These are phyloP conservation scores for Pyricularia pennisetigena DNA, from an alignment of 2,329 filamentous ascomycete species.

Conservation along the genomic window DNA sequence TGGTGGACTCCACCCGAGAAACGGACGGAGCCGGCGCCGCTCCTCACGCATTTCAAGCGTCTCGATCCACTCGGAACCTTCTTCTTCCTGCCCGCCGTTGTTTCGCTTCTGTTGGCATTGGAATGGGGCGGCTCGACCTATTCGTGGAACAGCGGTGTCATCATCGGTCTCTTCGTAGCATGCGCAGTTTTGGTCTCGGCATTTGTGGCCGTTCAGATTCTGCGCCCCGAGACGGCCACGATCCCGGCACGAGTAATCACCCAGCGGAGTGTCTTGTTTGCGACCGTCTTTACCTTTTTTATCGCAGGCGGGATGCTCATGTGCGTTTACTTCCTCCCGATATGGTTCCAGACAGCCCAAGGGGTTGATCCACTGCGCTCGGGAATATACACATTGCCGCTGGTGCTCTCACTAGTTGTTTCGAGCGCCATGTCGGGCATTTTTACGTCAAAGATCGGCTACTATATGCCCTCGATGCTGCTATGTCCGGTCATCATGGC, in stretches of 20 bases:
- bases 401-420: conserved; percentile 44
- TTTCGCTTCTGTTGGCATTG: conserved; percentile 51
- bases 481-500: conserved; percentile 37
- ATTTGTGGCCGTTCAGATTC: conserved; percentile 42
- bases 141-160: conserved; percentile 39
- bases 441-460: conserved; percentile 42
- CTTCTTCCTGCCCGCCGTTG: conserved; percentile 48
- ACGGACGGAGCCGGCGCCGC: conserved; percentile 17
- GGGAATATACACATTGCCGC: conserved; percentile 46
- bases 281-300: conserved; percentile 33
- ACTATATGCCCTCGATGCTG: conserved; percentile 50
- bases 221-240: conserved; percentile 44
- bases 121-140: conserved; percentile 52
- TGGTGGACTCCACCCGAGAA: conserved; percentile 33
- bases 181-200: conserved; percentile 34
- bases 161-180: conserved; percentile 42
- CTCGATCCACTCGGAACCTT: conserved; percentile 50
- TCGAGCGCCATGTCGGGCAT: conserved; percentile 38
- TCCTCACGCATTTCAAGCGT: conserved; percentile 34
- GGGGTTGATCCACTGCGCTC: conserved; percentile 41
- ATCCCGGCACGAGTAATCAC: conserved; percentile 44
- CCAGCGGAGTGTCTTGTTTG: conserved; percentile 43
- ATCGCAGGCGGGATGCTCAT: conserved; percentile 41
- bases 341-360: conserved; percentile 51
- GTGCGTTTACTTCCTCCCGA: conserved; percentile 41